Conservation (phyloP, 2,329 filamentous ascomycete species). For the Zymoseptoria passerinii region DNA sequence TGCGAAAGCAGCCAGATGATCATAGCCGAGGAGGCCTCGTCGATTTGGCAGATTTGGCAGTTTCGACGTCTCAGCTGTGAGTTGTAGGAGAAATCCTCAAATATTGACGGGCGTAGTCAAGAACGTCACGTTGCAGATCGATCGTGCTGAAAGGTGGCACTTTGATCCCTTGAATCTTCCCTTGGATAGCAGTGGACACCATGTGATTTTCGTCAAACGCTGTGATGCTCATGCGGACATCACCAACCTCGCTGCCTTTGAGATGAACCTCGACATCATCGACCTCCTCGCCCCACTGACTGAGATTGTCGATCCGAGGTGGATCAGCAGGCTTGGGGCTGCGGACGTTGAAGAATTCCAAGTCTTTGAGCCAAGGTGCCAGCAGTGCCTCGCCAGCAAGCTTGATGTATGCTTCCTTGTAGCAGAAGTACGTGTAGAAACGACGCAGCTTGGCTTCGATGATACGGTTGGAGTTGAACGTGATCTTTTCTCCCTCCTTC, state of each 20-base stretch:
- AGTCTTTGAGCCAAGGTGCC: slow-evolving; percentile 60
- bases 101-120: slow-evolving; percentile 22
- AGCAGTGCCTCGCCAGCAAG: slow-evolving; percentile 71
- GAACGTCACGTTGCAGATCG: slow-evolving; percentile 24
- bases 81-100: slow-evolving; percentile 4
- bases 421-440: slow-evolving; percentile 72
- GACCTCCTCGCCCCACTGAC: slow-evolving; percentile 40
- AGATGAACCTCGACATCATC: slow-evolving; percentile 45
- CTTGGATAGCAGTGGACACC: slow-evolving; percentile 47
- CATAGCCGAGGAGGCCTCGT: neutral
- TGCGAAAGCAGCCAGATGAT: neutral
- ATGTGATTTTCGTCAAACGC: slow-evolving; percentile 52
- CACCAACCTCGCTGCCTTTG: slow-evolving; percentile 38
- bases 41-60: neutral
- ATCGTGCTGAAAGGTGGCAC: slow-evolving; percentile 27
- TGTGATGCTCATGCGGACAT: slow-evolving; percentile 50
- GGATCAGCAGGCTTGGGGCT: slow-evolving; percentile 43
- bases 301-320: slow-evolving; percentile 37
- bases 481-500: slow-evolving; percentile 28
- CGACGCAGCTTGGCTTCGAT: slow-evolving; percentile 56
- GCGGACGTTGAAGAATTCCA: slow-evolving; percentile 59
- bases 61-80: neutral
- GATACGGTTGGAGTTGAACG: slow-evolving; percentile 38
- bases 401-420: slow-evolving; percentile 76
- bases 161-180: slow-evolving; percentile 22